Evolutionary conservation across 2,329 filamentous ascomycete species (phyloP), one percentile per base, ranked within the genome.

Genomic region (Magnaporthiopsis incrustans): DNA sequence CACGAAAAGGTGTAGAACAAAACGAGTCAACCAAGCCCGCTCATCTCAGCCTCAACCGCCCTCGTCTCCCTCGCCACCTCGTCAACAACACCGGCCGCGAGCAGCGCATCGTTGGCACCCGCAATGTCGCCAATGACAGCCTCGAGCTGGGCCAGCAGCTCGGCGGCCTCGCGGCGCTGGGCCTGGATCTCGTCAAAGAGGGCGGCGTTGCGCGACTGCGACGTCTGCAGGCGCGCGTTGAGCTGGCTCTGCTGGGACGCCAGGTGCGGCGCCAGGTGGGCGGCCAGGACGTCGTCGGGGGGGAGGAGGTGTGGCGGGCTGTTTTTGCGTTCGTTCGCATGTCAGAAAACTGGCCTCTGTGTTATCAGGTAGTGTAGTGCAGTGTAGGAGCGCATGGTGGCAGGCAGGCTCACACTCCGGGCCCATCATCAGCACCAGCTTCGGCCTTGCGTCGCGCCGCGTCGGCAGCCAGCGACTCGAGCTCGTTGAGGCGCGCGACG

Each of bases 401-500:
- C 27, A 62, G 26, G 56, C 53, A 12, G 27, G 61, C 53, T 60
- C 50, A 60, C 59, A 60, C n/a, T 33, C 66, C 75, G 82, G 35
- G 61, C 62, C 62, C 61, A 30, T 64, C 62, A 63, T 63, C 61
- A 32, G 64, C 63, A 63, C 63, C 63, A 62, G 68, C 66, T 30
- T 75, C 72, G 32, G 75, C 72, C 57, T 73, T 69, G 60, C 76
- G 72, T 64, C 79, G 73, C 61, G 73, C 75, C 6, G 85, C 85
- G 63, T 84, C 82, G 64, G 73, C 76, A 61, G 85, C 78, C 18
- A 88, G 76, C 32, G 68, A 74, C 70, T 88, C 85, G 8, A 88
- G 78, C 71, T 83, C 80, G 71, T 88, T 88, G 12, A 88, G 77
- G 66, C 81, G 81, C 56, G 76, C 75, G 2, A 88, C 79, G 15